Percentiles rank a stretch among this genome's conserved stretches.
phyloP scores from a whole-genome alignment of 2,329 filamentous ascomycete genomes.

The Coniochaeta hoffmannii region DNA sequence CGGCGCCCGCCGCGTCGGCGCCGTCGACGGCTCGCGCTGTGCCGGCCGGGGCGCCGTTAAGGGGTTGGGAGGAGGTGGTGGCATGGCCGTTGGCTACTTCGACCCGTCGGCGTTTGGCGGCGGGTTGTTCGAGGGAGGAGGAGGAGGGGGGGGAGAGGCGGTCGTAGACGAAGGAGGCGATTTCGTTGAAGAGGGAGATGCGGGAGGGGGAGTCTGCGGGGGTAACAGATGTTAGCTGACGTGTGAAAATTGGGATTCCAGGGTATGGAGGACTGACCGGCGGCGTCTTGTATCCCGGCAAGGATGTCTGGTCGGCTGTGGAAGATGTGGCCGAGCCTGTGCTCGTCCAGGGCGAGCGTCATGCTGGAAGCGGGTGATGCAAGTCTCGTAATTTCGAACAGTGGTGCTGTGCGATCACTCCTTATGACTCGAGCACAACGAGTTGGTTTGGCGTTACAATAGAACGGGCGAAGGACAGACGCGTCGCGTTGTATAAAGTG shows the following conservation, averaged over 20 bases:
- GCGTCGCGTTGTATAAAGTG: neutral
- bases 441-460: neutral
- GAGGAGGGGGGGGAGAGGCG: constrained; percentile 13
- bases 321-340: constrained; percentile 45
- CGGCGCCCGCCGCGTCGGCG: constrained; percentile 34
- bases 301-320: constrained; percentile 49
- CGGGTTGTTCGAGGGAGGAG: constrained; percentile 28
- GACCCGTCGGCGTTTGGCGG: constrained; percentile 45
- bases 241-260: neutral
- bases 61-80: constrained; percentile 18
- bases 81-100: constrained; percentile 26
- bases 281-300: constrained; percentile 42
- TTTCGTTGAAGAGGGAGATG: constrained; percentile 49
- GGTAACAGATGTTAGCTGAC: neutral
- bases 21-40: constrained; percentile 8
- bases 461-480: neutral
- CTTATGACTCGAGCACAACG: neutral
- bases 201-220: constrained; percentile 41
- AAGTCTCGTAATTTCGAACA: neutral
- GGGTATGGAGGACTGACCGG: constrained; percentile 31
- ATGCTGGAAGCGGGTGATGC: neutral
- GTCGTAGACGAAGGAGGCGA: constrained; percentile 41
- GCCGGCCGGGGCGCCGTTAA: constrained; percentile 2
- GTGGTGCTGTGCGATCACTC: neutral
- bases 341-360: constrained; percentile 31